phyloP scores from a whole-genome alignment of 345 rosid genomes.

The Raphanus raphanistrum region DNA sequence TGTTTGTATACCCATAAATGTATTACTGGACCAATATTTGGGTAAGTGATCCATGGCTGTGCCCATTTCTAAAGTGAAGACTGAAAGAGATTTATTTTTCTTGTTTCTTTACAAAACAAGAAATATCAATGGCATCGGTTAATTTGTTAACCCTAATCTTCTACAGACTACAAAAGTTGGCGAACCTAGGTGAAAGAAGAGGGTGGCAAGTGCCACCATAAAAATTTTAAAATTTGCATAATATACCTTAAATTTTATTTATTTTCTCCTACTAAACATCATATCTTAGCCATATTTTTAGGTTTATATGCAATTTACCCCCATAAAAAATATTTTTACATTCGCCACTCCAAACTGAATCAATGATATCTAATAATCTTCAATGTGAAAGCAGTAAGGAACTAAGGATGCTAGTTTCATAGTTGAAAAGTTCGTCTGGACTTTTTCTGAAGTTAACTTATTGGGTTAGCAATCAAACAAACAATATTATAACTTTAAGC shows the following conservation, averaged over 20 bases:
- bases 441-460: not conserved
- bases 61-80: not conserved
- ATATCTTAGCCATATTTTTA: too few relatives aligned
- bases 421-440: not conserved
- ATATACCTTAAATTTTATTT: too few relatives aligned
- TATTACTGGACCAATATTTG: slow-evolving; percentile 24
- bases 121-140: not conserved
- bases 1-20: slow-evolving; percentile 11
- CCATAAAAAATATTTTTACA: too few relatives aligned
- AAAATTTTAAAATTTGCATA: too few relatives aligned
- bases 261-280: too few relatives aligned
- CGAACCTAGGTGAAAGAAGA: too few relatives aligned
- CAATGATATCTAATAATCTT: too few relatives aligned
- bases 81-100: not conserved
- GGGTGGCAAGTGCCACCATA: too few relatives aligned
- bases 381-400: not conserved
- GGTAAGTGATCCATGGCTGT: not conserved
- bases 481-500: not conserved
- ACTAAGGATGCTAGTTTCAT: not conserved
- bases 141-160: not conserved
- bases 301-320: too few relatives aligned
- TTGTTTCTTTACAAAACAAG: not conserved
- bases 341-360: not conserved
- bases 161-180: not conserved
- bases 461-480: too few relatives aligned